Base-by-base conservation (phyloP, 306 rosid species). In the Trifolium fragiferum region DNA sequence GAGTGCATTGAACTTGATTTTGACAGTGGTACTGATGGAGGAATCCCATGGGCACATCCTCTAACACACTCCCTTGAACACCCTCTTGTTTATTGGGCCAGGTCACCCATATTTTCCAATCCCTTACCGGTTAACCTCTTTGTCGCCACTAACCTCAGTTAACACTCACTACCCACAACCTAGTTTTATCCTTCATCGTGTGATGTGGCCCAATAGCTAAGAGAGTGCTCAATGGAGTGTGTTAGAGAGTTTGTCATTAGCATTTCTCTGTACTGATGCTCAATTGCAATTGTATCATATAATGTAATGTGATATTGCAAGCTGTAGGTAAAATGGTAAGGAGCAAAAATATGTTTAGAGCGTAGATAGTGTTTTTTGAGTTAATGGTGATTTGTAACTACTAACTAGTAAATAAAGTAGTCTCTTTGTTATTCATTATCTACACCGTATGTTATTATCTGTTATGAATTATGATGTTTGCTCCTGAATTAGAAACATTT, bases 261-360 rank as follows among this genome's bases (percentile, higher is more conserved):
- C 32, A 27, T 27, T 27, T 27, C 32, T 27, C 32, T 27, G 5
- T 27, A 63, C 18, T 37, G 68, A n/a, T 9, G 44, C 66, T 66
- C 21, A 38, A 40, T 61, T 70, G 33, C 13, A 30, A 79, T 0
- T 35, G 38, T 35, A 35, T 7, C 8, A 35, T 35, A 6, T 35
- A 6, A 35, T 35, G 38, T 35, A 35, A 35, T 35, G 38, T 35
- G 7, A 7, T 35, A 35, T 35, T 35, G 33, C 21, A 19, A 73
- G 64, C 62, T 55, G 55, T 27, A 51, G 58, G n/a, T 55, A 55
- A 43, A 66, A 7, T 27, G 46, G 20, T 51, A 64, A 41, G 63
- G 57, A 57, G 35, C 25, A 5, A n/a, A 49, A 49, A 55, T 62
- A 4, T 13, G 74, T 21, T 15, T 67, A 53, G 60, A 19, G 3